These are phyloP conservation scores for Turritis glabra DNA, from an alignment of 345 rosid genomes.

Conservation along the genomic window DNA sequence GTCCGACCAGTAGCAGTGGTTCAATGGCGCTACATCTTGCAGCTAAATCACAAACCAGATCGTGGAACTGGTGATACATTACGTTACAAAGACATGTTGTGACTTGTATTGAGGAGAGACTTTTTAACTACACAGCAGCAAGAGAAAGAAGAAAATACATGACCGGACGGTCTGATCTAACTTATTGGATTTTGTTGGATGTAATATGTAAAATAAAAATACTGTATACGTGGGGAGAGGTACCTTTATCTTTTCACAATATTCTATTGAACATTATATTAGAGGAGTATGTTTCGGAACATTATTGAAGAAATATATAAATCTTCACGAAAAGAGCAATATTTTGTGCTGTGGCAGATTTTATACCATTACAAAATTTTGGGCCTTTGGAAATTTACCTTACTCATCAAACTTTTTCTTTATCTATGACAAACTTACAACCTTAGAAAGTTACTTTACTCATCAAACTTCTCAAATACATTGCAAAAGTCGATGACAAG, in stretches of 20 bases:
- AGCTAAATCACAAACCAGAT: constrained; percentile 45
- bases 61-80: constrained; percentile 54
- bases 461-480: constrained; percentile 15
- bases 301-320: background rate
- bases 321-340: background rate
- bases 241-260: background rate
- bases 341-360: too few relatives aligned
- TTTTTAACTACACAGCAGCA: constrained; percentile 8
- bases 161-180: constrained; percentile 20
- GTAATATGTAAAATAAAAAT: constrained; percentile 28
- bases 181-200: constrained; percentile 23
- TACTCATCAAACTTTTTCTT: background rate
- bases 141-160: constrained; percentile 17
- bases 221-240: constrained; percentile 3
- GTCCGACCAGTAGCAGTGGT: constrained; percentile 39
- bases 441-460: constrained; percentile 25
- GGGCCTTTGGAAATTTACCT: too few relatives aligned
- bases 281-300: background rate
- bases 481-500: constrained; percentile 3
- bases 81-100: background rate
- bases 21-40: constrained; percentile 43
- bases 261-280: background rate
- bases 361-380: too few relatives aligned
- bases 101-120: constrained; percentile 13
- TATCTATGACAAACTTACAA: background rate